These are phyloP conservation scores for Anthracocystis panici-leucophaei DNA, from an alignment of 1,284 basidiomycete genomes.

Conservation along the genomic window DNA sequence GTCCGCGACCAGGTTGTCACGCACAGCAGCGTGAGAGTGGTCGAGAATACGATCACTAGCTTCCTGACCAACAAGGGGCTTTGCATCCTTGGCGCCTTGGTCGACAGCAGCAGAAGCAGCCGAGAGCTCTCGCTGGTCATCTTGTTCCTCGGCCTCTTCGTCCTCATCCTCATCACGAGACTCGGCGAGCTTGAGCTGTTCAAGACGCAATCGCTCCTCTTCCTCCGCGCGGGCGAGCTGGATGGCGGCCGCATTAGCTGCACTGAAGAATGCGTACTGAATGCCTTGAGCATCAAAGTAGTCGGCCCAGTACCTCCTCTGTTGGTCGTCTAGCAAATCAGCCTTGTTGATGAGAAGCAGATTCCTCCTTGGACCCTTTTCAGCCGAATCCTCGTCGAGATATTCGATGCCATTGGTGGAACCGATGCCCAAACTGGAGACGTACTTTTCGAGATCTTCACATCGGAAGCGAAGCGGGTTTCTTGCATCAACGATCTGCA, in stretches of 20 bases:
- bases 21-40: slow-evolving; percentile 31
- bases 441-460: slow-evolving; percentile 69
- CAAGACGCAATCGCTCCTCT: slow-evolving; percentile 73
- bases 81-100: slow-evolving; percentile 43
- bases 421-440: slow-evolving; percentile 73
- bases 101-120: slow-evolving; percentile 41
- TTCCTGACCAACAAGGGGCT: slow-evolving; percentile 51
- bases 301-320: slow-evolving; percentile 87
- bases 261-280: slow-evolving; percentile 95
- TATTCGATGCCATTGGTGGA: slow-evolving; percentile 92
- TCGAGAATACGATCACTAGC: slow-evolving; percentile 37
- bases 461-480: slow-evolving; percentile 69
- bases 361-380: slow-evolving; percentile 76
- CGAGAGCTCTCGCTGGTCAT: slow-evolving; percentile 47
- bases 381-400: slow-evolving; percentile 81
- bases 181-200: slow-evolving; percentile 64
- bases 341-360: slow-evolving; percentile 96
- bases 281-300: slow-evolving; percentile 88
- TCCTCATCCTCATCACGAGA: slow-evolving; percentile 57
- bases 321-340: slow-evolving; percentile 87
- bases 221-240: slow-evolving; percentile 72
- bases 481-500: slow-evolving; percentile 69
- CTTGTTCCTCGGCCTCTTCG: slow-evolving; percentile 69
- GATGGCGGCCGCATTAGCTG: slow-evolving; percentile 85
- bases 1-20: slow-evolving; percentile 38